Evolutionary conservation across 768 basidiomycete species (phyloP), one percentile per base, ranked within the genome.

Genomic region (Lactarius psammicola): DNA sequence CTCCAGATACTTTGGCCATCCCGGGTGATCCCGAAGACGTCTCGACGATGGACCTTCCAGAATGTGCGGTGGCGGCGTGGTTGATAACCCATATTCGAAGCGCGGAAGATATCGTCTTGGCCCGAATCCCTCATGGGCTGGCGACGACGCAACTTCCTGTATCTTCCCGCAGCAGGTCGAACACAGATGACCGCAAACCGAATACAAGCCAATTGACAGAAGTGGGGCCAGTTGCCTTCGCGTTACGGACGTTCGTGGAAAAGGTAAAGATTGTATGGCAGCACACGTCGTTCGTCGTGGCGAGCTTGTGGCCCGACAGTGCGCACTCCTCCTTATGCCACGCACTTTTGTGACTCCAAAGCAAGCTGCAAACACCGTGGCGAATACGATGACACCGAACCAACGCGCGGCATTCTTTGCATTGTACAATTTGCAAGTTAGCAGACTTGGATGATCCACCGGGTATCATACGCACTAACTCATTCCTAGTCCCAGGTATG

Each of bases 221-320:
- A 40, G 17, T 11, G 59, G 56, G 26, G 28, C 64, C 23, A 30
- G 38, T 9, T 65, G 40, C 53, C 53, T 65, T 28, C 53, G 55
- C 31, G 34, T 66, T 55, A 20, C 15, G 30, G 56, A 63, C 34
- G 18, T 62, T 28, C 59, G 57, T 13, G 59, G 51, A 36, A 70
- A 71, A 40, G 79, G 79, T 0, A 36, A 65, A 13, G 79, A 77
- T 7, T 68, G 77, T 30, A 74, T 78, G 67, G 76, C 77, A 10
- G 73, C 71, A 2, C 66, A 65, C 26, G 61, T 71, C 11, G 69
- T 80, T 57, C 65, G 69, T 17, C 46, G 60, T 4, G 76, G 75
- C 56, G 76, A 79, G 13, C 64, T 76, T 20, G 74, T 80, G 56
- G 67, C 77, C 4, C 68, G 65, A n/a, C 79, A 81, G 58, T 75